A percentile compares a stretch with the other conserved stretches of the same genome.
These are phyloP conservation scores for Klebsormidium nitens DNA, from an alignment of 139 green algal species.

Conservation along the genomic window DNA sequence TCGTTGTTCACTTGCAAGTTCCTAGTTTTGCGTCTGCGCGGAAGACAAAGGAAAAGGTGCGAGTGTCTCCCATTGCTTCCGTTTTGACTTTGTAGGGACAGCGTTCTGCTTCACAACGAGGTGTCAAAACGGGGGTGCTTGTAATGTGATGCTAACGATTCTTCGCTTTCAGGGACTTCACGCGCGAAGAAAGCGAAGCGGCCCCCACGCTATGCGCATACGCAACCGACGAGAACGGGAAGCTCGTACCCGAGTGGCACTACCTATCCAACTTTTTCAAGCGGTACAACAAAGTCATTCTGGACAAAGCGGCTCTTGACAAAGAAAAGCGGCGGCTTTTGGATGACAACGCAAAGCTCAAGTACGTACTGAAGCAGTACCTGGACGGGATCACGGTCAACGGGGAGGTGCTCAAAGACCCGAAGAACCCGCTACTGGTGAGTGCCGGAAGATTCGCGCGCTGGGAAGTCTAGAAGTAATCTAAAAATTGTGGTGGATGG, in stretches of 20 bases:
- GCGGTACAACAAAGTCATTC: slow-evolving; percentile 59
- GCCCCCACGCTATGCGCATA: slow-evolving; percentile 10
- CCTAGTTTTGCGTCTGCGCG: no score
- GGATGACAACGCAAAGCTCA: slow-evolving; percentile 71
- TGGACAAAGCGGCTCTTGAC: slow-evolving; percentile 65
- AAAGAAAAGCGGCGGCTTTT: slow-evolving; percentile 63
- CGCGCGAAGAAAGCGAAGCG: no score
- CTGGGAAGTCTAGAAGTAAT: no score
- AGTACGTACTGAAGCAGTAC: slow-evolving; percentile 63
- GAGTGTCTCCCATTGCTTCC: no score
- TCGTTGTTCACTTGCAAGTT: no score
- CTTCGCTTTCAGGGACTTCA: no score
- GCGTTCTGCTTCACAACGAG: no score
- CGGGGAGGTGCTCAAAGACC: slow-evolving; percentile 71
- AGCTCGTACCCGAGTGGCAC: slow-evolving; percentile 63
- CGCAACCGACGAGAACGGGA: slow-evolving; percentile 37
- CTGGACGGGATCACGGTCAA: slow-evolving; percentile 70
- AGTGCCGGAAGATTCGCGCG: no score
- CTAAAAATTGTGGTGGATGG: slow-evolving; percentile 69
- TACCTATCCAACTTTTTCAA: slow-evolving; percentile 72
- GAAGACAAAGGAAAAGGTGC: no score
- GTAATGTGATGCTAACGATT: no score
- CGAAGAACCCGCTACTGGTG: slow-evolving; percentile 76
- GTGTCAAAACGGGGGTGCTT: no score
- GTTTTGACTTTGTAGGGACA: no score